Evolutionary conservation across 116 monocot genomes (phyloP).

Genomic region (Trichopus zeylanicus): DNA sequence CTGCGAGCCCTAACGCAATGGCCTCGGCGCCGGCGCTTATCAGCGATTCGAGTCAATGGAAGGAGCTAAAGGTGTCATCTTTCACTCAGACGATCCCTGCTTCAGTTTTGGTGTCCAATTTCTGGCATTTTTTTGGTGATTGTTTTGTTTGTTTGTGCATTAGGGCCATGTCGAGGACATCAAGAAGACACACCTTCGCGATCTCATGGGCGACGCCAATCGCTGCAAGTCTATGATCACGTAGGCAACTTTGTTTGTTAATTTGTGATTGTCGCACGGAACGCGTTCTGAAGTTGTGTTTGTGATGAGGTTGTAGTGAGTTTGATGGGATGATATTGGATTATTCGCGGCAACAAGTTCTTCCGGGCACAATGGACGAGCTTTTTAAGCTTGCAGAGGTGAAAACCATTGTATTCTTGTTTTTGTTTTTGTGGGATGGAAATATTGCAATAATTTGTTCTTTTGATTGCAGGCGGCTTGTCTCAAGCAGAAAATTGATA

Average conservation of each 20-base stretch:
- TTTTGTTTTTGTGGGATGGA: neutral
- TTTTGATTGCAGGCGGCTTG: conserved; percentile 47
- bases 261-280: neutral
- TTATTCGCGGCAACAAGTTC: conserved; percentile 63
- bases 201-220: conserved; percentile 66
- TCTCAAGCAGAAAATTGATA: conserved; percentile 76
- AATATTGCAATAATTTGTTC: neutral
- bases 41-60: conserved; percentile 69
- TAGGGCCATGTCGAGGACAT: conserved; percentile 72
- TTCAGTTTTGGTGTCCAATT: neutral
- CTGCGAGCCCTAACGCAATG: conserved; percentile 16
- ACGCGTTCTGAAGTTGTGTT: neutral
- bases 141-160: conserved; percentile 5
- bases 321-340: conserved; percentile 75
- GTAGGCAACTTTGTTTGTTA: conserved; percentile 25
- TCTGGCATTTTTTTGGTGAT: neutral
- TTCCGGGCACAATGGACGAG: conserved; percentile 53
- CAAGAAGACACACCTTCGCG: conserved; percentile 64
- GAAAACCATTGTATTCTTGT: neutral
- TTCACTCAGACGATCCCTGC: neutral
- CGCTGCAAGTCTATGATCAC: conserved; percentile 95
- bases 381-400: conserved; percentile 89
- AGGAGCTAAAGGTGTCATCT: conserved; percentile 58
- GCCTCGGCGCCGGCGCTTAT: conserved; percentile 61
- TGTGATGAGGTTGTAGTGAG: conserved; percentile 32